Base-by-base conservation (phyloP, 306 rosid species). In the Cyamopsis tetragonoloba region DNA sequence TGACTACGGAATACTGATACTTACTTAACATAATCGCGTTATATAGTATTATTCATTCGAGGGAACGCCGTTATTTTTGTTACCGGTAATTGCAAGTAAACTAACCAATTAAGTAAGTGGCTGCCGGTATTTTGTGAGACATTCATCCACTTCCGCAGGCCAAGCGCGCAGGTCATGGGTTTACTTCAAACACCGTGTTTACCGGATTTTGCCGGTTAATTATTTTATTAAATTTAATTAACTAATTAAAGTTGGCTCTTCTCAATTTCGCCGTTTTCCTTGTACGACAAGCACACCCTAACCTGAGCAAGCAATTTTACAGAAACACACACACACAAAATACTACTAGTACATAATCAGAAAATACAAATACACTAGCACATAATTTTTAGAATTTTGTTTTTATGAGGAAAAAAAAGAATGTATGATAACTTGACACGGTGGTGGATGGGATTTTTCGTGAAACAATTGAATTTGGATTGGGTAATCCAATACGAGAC, bases 171-270 rank as follows among this genome's bases (percentile, higher is more conserved):
- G 59, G 72, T 39, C 66, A 70, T 58, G 68, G 34, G 80, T 72
- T 73, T 67, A 66, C 66, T 41, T 58, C n/a, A 80, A 58, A 28
- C 13, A 9, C 83, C 97, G 79, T 62, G 74, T 88, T 79, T 86
- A 84, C 89, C 74, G 91, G 86, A 66, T 46, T 68, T 77, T 84
- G 89, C 89, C 85, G 86, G 92, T 86, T 72, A 67, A 73, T 63
- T 60, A 66, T 28, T 70, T 8, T 2, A 32, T 26, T 15, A 3
- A 4, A 11, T 39, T 51, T 11, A 47, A 56, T 41, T 19, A 7
- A n/a, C n/a, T n/a, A n/a, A n/a, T n/a, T n/a, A n/a, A n/a, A 12
- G 19, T 22, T 32, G 42, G 34, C 27, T 34, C 34, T 68, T 66
- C 3, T 32, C 55, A 32, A 47, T 62, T 67, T 77, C 46, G 76